These are phyloP conservation scores for Dendrobium huoshanense DNA, from an alignment of 106 monocot genomes.

Conservation along the genomic window DNA sequence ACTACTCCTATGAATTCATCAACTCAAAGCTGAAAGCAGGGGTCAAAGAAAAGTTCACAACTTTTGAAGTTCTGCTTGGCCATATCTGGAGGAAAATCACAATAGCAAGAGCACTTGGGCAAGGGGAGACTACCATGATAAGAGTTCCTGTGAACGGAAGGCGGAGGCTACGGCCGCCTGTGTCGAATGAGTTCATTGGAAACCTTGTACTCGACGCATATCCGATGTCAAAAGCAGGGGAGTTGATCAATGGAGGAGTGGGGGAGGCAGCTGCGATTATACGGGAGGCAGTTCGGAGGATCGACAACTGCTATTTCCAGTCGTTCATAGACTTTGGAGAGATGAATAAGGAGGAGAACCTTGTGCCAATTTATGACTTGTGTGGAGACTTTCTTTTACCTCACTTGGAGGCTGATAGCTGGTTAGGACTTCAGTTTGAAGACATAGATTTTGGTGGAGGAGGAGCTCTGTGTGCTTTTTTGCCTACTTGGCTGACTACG, in stretches of 20 bases:
- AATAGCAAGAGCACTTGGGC: constrained; percentile 20
- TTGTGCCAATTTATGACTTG: constrained; percentile 15
- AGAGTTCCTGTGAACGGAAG: constrained; percentile 41
- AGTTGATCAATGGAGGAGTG: constrained; percentile 16
- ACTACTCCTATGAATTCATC: constrained; percentile 30
- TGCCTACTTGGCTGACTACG: constrained; percentile 25
- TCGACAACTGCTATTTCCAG: constrained; percentile 31
- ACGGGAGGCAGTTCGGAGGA: constrained; percentile 12
- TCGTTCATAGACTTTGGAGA: constrained; percentile 58
- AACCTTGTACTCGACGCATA: constrained; percentile 38
- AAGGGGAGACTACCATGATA: constrained; percentile 3
- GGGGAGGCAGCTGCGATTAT: constrained; percentile 20
- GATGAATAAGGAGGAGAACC: constrained; percentile 26
- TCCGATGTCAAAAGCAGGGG: constrained; percentile 16
- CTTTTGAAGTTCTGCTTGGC: constrained; percentile 32
- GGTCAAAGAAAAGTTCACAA: constrained; percentile 19
- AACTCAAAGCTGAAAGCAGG: constrained; percentile 14
- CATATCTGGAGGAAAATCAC: constrained; percentile 43
- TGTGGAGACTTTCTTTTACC: constrained; percentile 31
- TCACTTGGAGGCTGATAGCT: constrained; percentile 47
- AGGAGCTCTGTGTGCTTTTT: constrained; percentile 11
- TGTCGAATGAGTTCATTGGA: constrained; percentile 33
- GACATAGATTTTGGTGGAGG: constrained; percentile 64
- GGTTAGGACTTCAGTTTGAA: constrained; percentile 52
- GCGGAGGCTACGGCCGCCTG: constrained; percentile 21